Evolutionary conservation across 352 stramenopile genomes (phyloP).

Genomic region (Aphanomyces astaci): DNA sequence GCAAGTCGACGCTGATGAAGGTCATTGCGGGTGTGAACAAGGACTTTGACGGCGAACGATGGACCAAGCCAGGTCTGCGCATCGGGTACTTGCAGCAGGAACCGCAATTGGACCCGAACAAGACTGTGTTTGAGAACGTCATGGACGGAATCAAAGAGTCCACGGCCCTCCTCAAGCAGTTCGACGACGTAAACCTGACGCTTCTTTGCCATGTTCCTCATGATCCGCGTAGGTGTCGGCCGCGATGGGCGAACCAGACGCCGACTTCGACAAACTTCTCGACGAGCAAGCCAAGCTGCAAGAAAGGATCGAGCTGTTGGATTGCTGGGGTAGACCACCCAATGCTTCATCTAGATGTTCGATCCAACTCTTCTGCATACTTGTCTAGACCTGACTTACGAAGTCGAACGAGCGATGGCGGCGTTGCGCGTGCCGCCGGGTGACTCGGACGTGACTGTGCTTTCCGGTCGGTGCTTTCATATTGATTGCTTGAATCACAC

Average conservation of each 20-base stretch:
- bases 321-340: conserved; percentile 46
- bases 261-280: conserved; percentile 81
- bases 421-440: conserved; percentile 61
- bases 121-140: conserved; percentile 88
- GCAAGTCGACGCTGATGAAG: conserved; percentile 96
- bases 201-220: not conserved
- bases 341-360: no score
- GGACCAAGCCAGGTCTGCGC: conserved; percentile 77
- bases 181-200: conserved; percentile 74
- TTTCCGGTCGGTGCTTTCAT: conserved; percentile 49
- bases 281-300: conserved; percentile 81
- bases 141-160: conserved; percentile 83
- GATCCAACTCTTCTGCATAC: not conserved
- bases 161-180: conserved; percentile 62
- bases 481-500: no score
- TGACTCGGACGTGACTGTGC: conserved; percentile 55
- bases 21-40: conserved; percentile 88
- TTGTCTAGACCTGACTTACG: conserved; percentile 48
- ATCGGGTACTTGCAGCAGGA: conserved; percentile 86
- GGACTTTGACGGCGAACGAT: conserved; percentile 83
- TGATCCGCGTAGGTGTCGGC: conserved; percentile 44
- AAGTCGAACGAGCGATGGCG: conserved; percentile 78
- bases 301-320: conserved; percentile 76
- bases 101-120: conserved; percentile 68
- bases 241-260: conserved; percentile 84